Evolutionary conservation across 768 basidiomycete species (phyloP), one percentile per base, ranked within the genome.

Genomic region (Suillus subalutaceus): DNA sequence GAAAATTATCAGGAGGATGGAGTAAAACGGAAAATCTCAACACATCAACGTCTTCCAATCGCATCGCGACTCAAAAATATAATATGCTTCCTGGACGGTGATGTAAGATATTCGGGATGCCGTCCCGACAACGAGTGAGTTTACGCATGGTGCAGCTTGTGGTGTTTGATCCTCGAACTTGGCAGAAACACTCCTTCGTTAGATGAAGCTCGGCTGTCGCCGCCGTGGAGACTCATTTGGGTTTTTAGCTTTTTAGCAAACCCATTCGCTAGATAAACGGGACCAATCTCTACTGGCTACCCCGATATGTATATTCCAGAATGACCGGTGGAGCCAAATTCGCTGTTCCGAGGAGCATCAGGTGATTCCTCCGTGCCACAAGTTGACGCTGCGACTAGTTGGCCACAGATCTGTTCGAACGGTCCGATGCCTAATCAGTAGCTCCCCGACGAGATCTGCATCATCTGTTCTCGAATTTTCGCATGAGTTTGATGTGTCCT

Each of bases 161-260:
- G 66, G 64, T 67, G 60, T 67, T 70, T 68, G 69, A 69, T 70
- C 73, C 66, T 63, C 70, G 67, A 69, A 69, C 57, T 67, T 57
- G 40, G 67, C 63, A 67, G 62, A 60, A 60, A 41, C 58, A 38
- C 26, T 62, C 69, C 67, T 62, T 53, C 67, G 69, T 68, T 66
- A 68, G 66, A 64, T 69, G 58, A 66, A 58, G 52, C 43, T 70
- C 73, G 71, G 69, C 68, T 59, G 53, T 53, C 62, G 53, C 71
- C 73, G 68, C 64, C 70, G 71, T 64, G 70, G 73, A 66, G 67
- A 68, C 69, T 64, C 65, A 69, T 74, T 79, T 79, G 73, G 71
- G 77, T 78, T 77, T 77, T 79, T 70, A 70, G 56, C 71, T 71
- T 78, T 77, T 78, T 78, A 67, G 69, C 74, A 64, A 63, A 68